Base-by-base conservation (phyloP, 179 eudicot genomes). In the Vitellaria paradoxa region DNA sequence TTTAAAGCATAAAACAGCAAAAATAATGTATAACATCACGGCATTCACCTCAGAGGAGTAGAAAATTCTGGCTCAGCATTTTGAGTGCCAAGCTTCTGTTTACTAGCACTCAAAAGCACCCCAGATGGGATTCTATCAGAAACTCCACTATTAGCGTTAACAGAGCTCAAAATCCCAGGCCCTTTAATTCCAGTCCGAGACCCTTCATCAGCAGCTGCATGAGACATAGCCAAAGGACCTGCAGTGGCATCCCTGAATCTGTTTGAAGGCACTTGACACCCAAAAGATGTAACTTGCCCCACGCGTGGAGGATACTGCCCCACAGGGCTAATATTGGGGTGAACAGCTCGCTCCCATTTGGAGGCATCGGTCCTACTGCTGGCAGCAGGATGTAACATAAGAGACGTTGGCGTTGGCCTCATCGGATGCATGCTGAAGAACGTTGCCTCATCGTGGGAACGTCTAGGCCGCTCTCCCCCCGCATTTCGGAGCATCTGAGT, bases 121-220 rank as follows among this genome's bases (percentile, higher is more conserved):
- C 70, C 87, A 14, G 87, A 82, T 10, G 82, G 82, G 69, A 69
- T 81, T 77, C 89, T 83, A 61, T 90, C 92, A 70, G 89, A 57
- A 26, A 71, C 62, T 8, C 82, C 83, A 52, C 81, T 84, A 72
- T 80, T 79, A 68, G 83, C 85, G 81, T 82, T 83, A 62, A 88
- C 56, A 18, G 93, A 79, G 77, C 81, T 87, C 74, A 87, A 82
- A 50, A 91, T 52, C 50, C 93, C 88, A 14, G 96, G 88, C 53
- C 93, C 90, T 82, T 89, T 93, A 50, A 91, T 91, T 57, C 93
- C 93, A 61, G 97, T 93, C 59, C 96, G 84, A 50, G 96, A 89
- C n/a, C 96, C 96, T 85, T 93, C 97, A 80, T 93, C 97, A 74
- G 93, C 90, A 80, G 92, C 91, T 45, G 84, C 70, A 70, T 89